Evolutionary conservation across 148 eudicot species (phyloP), one percentile per base, ranked within the genome.

Genomic region (Chenopodium quinoa): DNA sequence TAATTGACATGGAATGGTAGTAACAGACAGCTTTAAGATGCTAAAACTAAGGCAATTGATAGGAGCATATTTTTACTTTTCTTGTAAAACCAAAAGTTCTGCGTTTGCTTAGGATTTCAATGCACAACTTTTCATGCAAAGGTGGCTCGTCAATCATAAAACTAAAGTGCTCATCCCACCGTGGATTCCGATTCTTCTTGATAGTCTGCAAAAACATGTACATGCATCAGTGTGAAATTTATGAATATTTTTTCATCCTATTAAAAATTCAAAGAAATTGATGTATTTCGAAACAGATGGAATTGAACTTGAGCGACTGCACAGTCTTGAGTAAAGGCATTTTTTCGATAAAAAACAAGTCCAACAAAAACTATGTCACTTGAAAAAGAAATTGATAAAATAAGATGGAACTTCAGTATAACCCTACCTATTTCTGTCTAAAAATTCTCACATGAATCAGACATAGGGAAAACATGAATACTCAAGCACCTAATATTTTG

Each of bases 101-200:
- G 31, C 89, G 84, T 86, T 86, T 95, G 89, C 94, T 95, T 84
- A 87, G 78, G 69, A 93, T 95, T 82, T 92, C 84, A 47, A 95
- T 75, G 47, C 85, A 94, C 29, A 95, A 76, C 84, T 86, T 93
- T 29, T 93, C 97, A 27, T 82, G 83, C 83, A 90, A 22, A 4
- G 96, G 97, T 64, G 97, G 91, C 78, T 95, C 97, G 67, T 95
- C 98, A 50, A 92, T 81, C 93, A 92, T 87, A 80, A 88, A 92
- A 47, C 89, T 89, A 58, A 93, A 93, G 46, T 89, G 91, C 83
- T 95, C 92, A 23, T 92, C 90, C 98, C 97, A 95, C n/a, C 85
- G 70, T 44, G 98, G 98, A 75, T 89, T 83, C 23, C 93, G 90
- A 37, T 84, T 91, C 83, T 83, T 93, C 84, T 77, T 90, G 46